phyloP scores from a whole-genome alignment of 139 green algal species.

The Chlamydomonas asymmetrica region DNA sequence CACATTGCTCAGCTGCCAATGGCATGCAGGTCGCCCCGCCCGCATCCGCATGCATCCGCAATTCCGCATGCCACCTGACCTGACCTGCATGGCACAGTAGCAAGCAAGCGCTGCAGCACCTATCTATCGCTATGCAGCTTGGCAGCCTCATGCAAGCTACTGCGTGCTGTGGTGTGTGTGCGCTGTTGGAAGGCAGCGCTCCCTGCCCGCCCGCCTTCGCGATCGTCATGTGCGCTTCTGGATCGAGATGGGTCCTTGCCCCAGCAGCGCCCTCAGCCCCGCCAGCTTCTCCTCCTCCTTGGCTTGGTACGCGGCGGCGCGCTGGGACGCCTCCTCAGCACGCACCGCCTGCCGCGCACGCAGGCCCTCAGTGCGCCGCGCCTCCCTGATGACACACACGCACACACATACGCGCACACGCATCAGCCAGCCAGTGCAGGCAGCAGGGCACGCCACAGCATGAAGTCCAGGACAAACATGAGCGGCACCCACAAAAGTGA shows the following conservation, averaged over 20 bases:
- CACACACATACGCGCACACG: background rate
- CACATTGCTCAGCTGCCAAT: too few relatives aligned
- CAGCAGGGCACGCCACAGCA: background rate
- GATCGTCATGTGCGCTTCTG: conserved; percentile 18
- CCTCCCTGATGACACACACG: conserved; percentile 2
- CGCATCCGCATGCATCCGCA: too few relatives aligned
- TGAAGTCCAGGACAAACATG: background rate
- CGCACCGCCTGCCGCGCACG: conserved; percentile 17
- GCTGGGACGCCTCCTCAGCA: conserved; percentile 32
- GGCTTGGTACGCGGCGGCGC: conserved; percentile 14
- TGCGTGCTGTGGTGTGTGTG: too few relatives aligned
- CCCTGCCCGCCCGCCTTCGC: too few relatives aligned
- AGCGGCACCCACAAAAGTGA: background rate
- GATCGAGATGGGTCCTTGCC: conserved; percentile 43
- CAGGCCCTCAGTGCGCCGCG: conserved; percentile 9
- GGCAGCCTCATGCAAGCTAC: too few relatives aligned
- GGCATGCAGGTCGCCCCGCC: too few relatives aligned
- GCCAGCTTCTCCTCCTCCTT: conserved; percentile 51
- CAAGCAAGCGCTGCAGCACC: too few relatives aligned
- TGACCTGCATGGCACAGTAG: too few relatives aligned
- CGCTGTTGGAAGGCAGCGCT: too few relatives aligned
- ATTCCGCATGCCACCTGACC: too few relatives aligned
- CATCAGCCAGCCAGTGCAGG: background rate
- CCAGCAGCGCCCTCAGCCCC: conserved; percentile 33
- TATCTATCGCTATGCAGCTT: too few relatives aligned